Conservation (phyloP, 768 basidiomycete genomes). For the Mrakia hoshinonis region DNA sequence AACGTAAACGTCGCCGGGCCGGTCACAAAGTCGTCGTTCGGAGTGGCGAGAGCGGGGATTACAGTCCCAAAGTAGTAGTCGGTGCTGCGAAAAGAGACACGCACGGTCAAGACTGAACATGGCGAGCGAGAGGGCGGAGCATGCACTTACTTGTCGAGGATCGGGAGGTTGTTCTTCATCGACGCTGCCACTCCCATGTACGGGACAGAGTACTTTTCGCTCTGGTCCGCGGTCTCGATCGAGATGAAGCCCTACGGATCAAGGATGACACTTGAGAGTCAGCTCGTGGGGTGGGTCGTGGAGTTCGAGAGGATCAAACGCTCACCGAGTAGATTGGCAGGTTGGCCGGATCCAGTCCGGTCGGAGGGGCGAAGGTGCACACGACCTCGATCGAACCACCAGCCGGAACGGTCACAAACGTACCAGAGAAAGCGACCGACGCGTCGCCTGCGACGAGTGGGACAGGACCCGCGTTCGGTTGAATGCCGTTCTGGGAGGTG, state of each 20-base stretch:
- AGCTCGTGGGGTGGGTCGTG: too few relatives aligned
- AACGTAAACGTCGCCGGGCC: conserved; percentile 7
- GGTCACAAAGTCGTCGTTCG: background rate
- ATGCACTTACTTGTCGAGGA: conserved; percentile 20
- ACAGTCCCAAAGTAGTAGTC: background rate
- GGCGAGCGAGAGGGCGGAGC: background rate
- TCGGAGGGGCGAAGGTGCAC: conserved; percentile 21
- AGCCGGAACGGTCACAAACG: conserved; percentile 13
- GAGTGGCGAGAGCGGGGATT: conserved; percentile 9
- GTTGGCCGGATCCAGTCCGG: background rate
- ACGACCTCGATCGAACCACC: background rate
- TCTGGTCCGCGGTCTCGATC: conserved; percentile 15
- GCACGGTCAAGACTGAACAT: too few relatives aligned
- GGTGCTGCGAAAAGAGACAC: background rate
- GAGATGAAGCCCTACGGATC: conserved; percentile 8
- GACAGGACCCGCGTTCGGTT: conserved; percentile 1
- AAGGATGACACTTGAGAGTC: background rate
- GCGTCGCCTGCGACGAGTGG: conserved; percentile 11
- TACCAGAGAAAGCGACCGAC: background rate
- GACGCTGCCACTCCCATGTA: conserved; percentile 24
- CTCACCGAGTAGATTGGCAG: conserved; percentile 24
- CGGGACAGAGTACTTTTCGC: conserved; percentile 8
- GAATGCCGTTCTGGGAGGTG: background rate
- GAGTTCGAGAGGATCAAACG: background rate
- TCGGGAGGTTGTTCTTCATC: conserved; percentile 14